Conservation (phyloP, 2,329 filamentous ascomycete genomes). For the Stagonosporopsis cucurbitacearum region DNA sequence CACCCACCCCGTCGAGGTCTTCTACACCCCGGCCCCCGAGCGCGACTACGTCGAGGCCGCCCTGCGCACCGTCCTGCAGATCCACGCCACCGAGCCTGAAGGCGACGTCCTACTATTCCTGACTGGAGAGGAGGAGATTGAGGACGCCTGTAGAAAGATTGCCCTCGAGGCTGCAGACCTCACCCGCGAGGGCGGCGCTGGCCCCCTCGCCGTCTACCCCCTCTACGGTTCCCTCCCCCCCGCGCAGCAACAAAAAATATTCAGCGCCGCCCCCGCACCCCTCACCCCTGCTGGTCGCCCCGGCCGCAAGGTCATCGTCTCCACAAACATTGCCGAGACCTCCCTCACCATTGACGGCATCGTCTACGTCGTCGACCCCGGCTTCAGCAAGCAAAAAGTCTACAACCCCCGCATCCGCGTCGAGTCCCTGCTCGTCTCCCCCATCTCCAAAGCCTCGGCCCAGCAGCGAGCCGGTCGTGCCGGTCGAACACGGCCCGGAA, state of each 20-base stretch:
- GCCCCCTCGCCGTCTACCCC: constrained; percentile 87
- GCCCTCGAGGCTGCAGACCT: constrained; percentile 89
- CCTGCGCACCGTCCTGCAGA: constrained; percentile 92
- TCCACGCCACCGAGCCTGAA: constrained; percentile 89
- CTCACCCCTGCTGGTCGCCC: constrained; percentile 77
- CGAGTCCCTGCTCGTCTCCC: constrained; percentile 95
- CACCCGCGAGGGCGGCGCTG: constrained; percentile 86
- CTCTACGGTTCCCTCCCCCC: constrained; percentile 94
- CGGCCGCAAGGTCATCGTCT: constrained; percentile 91
- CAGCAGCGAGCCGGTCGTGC: constrained; percentile 98
- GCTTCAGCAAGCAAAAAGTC: constrained; percentile 99
- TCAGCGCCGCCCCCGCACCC: constrained; percentile 82
- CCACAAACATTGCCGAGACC: constrained; percentile 98
- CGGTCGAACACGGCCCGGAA: constrained; percentile 96
- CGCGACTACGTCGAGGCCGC: constrained; percentile 96
- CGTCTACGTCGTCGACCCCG: constrained; percentile 98
- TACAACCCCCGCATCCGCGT: constrained; percentile 97
- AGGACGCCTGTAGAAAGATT: constrained; percentile 94
- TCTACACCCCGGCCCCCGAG: constrained; percentile 96
- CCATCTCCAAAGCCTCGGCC: constrained; percentile 96
- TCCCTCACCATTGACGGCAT: constrained; percentile 98
- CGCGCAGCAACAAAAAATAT: constrained; percentile 92
- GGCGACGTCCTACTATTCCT: constrained; percentile 94
- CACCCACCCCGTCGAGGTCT: constrained; percentile 96
- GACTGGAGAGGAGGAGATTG: constrained; percentile 98